These are phyloP conservation scores for Phycomyces nitens DNA, from an alignment of 192 early-diverging fungal genomes.

Conservation along the genomic window DNA sequence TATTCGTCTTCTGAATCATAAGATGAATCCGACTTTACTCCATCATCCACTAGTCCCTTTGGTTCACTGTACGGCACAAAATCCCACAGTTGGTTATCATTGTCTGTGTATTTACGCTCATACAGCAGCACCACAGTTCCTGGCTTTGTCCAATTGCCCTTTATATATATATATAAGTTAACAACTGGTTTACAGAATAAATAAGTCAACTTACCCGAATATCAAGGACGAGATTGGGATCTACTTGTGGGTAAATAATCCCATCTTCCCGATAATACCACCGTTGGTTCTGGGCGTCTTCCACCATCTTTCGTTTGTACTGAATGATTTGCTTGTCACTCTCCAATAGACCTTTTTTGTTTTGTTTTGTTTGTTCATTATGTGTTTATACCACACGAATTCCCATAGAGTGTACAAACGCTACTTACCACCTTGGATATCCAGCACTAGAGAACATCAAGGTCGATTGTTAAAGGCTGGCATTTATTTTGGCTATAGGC, in stretches of 20 bases:
- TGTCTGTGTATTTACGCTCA: conserved; percentile 31
- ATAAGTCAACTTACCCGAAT: conserved; percentile 24
- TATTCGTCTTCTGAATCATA: conserved; percentile 23
- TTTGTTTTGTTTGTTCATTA: neutral
- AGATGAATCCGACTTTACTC: conserved; percentile 4
- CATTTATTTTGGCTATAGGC: too few species aligned
- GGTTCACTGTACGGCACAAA: conserved; percentile 17
- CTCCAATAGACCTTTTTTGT: conserved; percentile 11
- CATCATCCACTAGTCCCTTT: neutral
- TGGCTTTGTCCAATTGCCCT: conserved; percentile 34
- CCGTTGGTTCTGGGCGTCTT: conserved; percentile 30
- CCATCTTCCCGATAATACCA: conserved; percentile 38
- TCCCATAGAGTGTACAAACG: neutral
- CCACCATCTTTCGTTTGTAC: conserved; percentile 28
- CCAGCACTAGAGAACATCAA: conserved; percentile 15
- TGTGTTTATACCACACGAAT: neutral
- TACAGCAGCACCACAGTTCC: conserved; percentile 30
- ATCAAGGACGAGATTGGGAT: conserved; percentile 32
- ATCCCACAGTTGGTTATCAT: conserved; percentile 31
- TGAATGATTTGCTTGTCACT: conserved; percentile 32
- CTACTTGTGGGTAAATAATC: conserved; percentile 30
- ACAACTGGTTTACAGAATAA: neutral
- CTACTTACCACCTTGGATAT: conserved; percentile 28
- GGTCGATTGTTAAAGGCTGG: too few species aligned
- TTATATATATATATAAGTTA: neutral